Base-by-base conservation (phyloP, 805 yeast species). In the Yarrowia yakushimensis region DNA sequence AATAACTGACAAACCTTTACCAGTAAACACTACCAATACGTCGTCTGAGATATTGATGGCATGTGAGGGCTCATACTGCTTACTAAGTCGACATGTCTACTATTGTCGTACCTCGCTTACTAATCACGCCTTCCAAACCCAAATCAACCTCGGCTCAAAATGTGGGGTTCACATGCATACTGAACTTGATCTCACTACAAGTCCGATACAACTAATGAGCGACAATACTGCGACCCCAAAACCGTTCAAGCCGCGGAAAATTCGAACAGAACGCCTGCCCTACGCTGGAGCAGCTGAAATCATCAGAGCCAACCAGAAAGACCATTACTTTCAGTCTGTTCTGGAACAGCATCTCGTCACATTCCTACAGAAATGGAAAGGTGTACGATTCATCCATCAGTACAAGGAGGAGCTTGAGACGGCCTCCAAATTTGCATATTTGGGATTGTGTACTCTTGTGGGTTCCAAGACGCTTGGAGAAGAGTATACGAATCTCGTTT, bases 391-490 rank as follows among this genome's bases (percentile, higher is more conserved):
- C 69, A 78, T 85, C 11, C 86, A 88, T 69, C 74, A 81, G 3
- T 81, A 86, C 67, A 82, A 87, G 1, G 80, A 82, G 45, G 89
- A 86, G 67, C 77, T 91, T 13, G 75, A 85, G 0, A 79, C 83
- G 0, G 70, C 78, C 1, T 82, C 87, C 10, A 85, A 85, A 60
- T 72, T 85, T 1, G 45, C 86, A 0, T 93, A 93, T 70, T 76
- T 90, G n/a, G 72, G 80, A 1, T 74, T 89, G 22, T 93, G 97
- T 0, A 92, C 97, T 0, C 74, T 87, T 13, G 64, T 82, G 5
- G 93, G 93, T 0, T 82, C 88, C 1, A 79, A 93, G 61, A 93
- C 98, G 0, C 75, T 94, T 27, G 99, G 99, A 0, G 98, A 93
- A 71, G 97, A 93, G 74, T 93, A 93, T 73, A 91, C 91, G 13